Evolutionary conservation across 2,329 filamentous ascomycete species (phyloP), one percentile per base, ranked within the genome.

Genomic region (Diplodia sapinea): DNA sequence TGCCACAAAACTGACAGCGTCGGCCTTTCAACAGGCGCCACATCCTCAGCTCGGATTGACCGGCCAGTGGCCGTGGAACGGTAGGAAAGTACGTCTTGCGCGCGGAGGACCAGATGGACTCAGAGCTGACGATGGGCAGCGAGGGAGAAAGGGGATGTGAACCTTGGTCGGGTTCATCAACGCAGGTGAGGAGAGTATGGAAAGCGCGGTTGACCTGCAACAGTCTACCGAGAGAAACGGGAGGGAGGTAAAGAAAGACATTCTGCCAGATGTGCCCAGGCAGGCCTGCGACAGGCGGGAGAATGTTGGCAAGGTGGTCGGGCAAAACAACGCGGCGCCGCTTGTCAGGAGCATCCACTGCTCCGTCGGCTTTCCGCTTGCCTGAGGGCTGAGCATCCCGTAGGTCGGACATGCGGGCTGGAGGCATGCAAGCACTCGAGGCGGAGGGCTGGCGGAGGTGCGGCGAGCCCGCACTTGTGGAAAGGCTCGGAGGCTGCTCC

Each of bases 21-120:
- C 75, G 81, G 57, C 86, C 85, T 76, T 87, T 88, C 43, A 88
- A 83, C 62, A 95, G 81, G 73, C 86, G 86, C 86, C 92, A 93
- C 91, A 94, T 94, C 51, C 89, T 86, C 70, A 91, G 81, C 77
- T 95, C 92, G 51, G 86, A 86, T 74, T 85, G 86, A 68, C 83
- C 85, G 64, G 82, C 80, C 61, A 94, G 82, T 33, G 91, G 91
- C 67, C 84, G 83, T 56, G 92, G 92, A 81, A 93, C 87, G 71
- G 85, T 85, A 31, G 87, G 87, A 80, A 87, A 86, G 76, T 87
- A 89, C 23, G 81, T 79, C 72, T 88, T 88, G 74, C 91, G 87
- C 72, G 91, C 90, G 71, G 83, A 81, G 75, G 86, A 85, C 91
- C 91, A 94, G 73, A 94, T 88, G 57, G 81, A 79, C 74, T 92